These are phyloP conservation scores for Dictyophora rubrovolvata DNA, from an alignment of 768 basidiomycete species.

Conservation along the genomic window DNA sequence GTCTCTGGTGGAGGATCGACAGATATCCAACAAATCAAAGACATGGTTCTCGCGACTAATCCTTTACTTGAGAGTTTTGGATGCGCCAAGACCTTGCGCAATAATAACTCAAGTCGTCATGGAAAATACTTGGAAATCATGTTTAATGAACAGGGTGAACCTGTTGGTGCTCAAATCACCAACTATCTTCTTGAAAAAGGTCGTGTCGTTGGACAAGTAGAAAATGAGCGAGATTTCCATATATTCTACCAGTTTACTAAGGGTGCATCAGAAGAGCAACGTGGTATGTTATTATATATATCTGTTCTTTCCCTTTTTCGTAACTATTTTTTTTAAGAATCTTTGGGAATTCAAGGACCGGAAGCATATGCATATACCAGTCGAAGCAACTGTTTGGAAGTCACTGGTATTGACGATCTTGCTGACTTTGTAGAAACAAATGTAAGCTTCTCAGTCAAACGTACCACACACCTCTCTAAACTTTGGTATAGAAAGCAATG, in stretches of 20 bases:
- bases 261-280: constrained; percentile 78
- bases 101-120: constrained; percentile 98
- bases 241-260: constrained; percentile 99
- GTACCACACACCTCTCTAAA: constrained; percentile 1
- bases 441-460: constrained; percentile 33
- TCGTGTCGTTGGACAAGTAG: constrained; percentile 91
- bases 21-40: constrained; percentile 96
- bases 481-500: constrained; percentile 71
- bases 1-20: constrained; percentile 74
- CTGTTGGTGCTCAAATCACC: constrained; percentile 95
- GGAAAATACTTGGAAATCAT: constrained; percentile 99
- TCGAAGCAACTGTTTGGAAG: constrained; percentile 83
- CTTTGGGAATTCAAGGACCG: constrained; percentile 90
- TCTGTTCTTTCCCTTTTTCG: not conserved
- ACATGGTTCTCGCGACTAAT: constrained; percentile 99
- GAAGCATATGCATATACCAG: constrained; percentile 93
- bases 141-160: constrained; percentile 90
- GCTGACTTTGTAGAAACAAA: constrained; percentile 84
- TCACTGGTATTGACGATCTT: constrained; percentile 82
- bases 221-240: constrained; percentile 95
- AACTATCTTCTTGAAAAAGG: constrained; percentile 98
- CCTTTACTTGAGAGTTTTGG: constrained; percentile 96
- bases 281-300: constrained; percentile 45
- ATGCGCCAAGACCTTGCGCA: constrained; percentile 96
- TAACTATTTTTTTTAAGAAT: constrained; percentile 43